Evolutionary conservation across 257 asterid species (phyloP), one percentile per base, ranked within the genome.

Genomic region (Nyctanthes arbortristis): DNA sequence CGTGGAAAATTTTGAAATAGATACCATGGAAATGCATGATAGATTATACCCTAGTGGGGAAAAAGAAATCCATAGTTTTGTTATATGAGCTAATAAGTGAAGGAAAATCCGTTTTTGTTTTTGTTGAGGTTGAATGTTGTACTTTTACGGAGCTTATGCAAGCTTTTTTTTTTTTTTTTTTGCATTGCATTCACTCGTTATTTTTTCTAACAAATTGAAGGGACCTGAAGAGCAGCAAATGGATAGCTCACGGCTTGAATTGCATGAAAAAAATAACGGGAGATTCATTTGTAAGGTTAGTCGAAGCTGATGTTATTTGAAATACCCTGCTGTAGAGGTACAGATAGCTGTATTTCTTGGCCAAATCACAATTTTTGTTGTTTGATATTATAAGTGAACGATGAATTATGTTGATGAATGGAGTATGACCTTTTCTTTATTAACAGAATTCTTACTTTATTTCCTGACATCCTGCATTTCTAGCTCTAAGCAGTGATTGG

Each of bases 261-360:
- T 66, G 40, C 35, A 11, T 1, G 62, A 54, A 33, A 61, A 61
- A 32, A 71, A 65, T 69, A 20, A 67, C 66, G 86, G 74, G n/a
- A 77, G 75, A 67, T 25, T 85, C 68, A 79, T 89, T 58, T 61
- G 57, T 29, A 69, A 16, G 69, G 13, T 47, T 5, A 31, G 25
- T 62, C 7, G 62, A 49, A 63, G 27, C 49, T 29, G 14, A 13
- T 8, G n/a, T 61, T 35, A 61, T 35, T 32, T n/a, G 16, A 10
- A 49, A 31, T 11, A 65, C 58, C 18, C 63, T 57, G 7, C 45
- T 18, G 11, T 11, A 47, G 11, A 16, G 11, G 8, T 31, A 25
- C 18, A 13, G 47, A 40, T 0, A 37, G 10, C 16, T 7, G 49
- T n/a, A 13, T 40, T 14, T 40, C 7, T 40, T 40, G 20, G n/a